Percentiles rank a stretch among this genome's conserved stretches.
Evolutionary conservation across 345 rosid genomes (phyloP).

Genomic region (Gossypium bickii): DNA sequence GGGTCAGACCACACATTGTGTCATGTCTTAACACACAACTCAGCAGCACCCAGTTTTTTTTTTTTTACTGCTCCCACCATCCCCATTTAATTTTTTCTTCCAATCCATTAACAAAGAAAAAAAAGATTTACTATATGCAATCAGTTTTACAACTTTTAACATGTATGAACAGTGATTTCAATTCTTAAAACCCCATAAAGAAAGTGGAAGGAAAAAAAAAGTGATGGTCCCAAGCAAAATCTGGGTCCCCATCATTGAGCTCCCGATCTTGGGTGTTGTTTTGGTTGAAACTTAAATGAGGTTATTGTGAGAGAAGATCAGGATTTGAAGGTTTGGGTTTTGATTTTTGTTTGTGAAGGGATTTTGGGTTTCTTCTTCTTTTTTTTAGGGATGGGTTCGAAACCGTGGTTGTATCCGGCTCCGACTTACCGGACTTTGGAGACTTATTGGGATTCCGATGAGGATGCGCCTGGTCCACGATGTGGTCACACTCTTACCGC

Average conservation of each 20-base stretch:
- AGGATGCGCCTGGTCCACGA: slow-evolving; percentile 97
- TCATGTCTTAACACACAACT: not conserved
- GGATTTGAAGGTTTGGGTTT: not conserved
- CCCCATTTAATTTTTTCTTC: not conserved
- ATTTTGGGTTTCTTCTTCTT: not conserved
- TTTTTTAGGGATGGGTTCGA: slow-evolving; percentile 52
- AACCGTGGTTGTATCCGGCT: slow-evolving; percentile 82
- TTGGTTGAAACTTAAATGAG: not conserved
- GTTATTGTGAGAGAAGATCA: not conserved
- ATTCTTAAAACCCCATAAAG: not conserved
- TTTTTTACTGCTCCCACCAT: not conserved
- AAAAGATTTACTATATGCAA: too few relatives aligned
- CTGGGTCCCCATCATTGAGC: not conserved
- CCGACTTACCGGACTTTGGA: slow-evolving; percentile 78
- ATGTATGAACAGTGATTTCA: not conserved
- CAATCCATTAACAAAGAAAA: not conserved
- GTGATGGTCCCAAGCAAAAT: not conserved
- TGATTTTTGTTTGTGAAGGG: not conserved
- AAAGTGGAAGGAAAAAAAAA: not conserved
- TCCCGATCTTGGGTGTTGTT: not conserved
- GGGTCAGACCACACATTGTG: not conserved
- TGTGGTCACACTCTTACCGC: slow-evolving; percentile 89
- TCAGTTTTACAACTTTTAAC: not conserved
- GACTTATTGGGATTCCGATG: slow-evolving; percentile 89
- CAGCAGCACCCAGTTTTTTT: not conserved